A percentile compares a stretch with the other conserved stretches of the same genome.
Conservation (phyloP, 352 stramenopile species). For the Globisporangium rhizosaccharum region DNA sequence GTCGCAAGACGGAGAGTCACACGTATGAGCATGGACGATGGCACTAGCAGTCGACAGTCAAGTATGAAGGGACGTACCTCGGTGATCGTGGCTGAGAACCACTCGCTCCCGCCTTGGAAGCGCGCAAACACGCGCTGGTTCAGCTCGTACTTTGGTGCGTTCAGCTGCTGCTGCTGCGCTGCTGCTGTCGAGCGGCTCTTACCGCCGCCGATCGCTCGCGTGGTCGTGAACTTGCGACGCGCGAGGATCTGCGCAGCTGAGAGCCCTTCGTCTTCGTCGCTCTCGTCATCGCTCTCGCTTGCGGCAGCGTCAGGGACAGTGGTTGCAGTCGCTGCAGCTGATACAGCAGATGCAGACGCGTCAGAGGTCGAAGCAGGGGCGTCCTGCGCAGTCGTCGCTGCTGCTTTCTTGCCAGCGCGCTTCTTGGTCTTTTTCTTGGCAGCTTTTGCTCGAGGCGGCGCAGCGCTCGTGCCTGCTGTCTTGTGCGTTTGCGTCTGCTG, state of each 20-base stretch:
- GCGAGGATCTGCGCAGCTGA: slow-evolving; percentile 58
- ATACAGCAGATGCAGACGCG: neutral
- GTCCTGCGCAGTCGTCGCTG: slow-evolving; percentile 5
- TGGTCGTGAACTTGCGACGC: slow-evolving; percentile 56
- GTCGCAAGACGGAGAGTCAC: neutral
- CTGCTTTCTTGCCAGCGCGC: slow-evolving; percentile 30
- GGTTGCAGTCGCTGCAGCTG: slow-evolving; percentile 3
- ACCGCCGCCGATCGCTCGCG: slow-evolving; percentile 31
- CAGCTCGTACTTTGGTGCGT: slow-evolving; percentile 21
- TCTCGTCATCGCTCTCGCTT: slow-evolving; percentile 23
- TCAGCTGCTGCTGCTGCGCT: neutral
- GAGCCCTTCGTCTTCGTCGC: slow-evolving; percentile 53
- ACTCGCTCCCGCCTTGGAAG: slow-evolving; percentile 47
- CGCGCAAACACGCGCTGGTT: slow-evolving; percentile 51
- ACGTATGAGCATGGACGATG: neutral
- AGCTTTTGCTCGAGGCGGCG: slow-evolving; percentile 7
- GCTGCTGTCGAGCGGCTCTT: slow-evolving; percentile 14
- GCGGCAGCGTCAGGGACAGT: neutral
- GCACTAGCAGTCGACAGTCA: neutral
- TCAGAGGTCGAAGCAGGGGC: neutral
- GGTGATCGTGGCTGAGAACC: slow-evolving; percentile 58
- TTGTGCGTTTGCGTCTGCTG: neutral
- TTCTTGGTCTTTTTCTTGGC: slow-evolving; percentile 44
- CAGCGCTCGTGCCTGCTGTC: neutral
- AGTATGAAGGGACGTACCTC: slow-evolving; percentile 27